These are phyloP conservation scores for Cryoendolithus antarcticus DNA, from an alignment of 2,329 filamentous ascomycete genomes.

Conservation along the genomic window DNA sequence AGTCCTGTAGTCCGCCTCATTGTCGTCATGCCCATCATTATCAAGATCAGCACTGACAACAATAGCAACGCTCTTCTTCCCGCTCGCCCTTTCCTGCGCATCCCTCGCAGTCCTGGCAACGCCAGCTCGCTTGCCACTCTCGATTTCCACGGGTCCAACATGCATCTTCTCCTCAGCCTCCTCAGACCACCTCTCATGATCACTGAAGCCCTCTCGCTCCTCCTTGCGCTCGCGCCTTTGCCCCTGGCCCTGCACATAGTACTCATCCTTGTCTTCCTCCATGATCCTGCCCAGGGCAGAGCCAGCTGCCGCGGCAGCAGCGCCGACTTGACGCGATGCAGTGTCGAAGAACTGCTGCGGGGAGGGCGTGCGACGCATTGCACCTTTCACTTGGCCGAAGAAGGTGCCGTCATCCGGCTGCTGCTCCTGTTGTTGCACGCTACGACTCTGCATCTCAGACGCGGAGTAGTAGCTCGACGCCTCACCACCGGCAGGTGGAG, in stretches of 20 bases:
- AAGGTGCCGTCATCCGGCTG: conserved; percentile 12
- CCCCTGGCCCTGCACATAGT: conserved; percentile 22
- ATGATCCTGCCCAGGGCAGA: conserved; percentile 72
- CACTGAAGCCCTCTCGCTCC: conserved; percentile 31
- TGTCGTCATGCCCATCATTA: conserved; percentile 41
- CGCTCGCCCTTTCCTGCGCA: conserved; percentile 16
- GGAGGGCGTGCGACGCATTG: conserved; percentile 68
- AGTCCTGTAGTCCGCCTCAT: conserved; percentile 45
- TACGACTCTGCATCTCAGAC: background rate
- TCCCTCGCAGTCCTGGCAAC: conserved; percentile 9
- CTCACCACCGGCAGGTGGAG: conserved; percentile 16
- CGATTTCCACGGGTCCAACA: conserved; percentile 12
- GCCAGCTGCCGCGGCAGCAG: conserved; percentile 71
- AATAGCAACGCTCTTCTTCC: conserved; percentile 65
- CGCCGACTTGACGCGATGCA: conserved; percentile 67
- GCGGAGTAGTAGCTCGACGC: conserved; percentile 19
- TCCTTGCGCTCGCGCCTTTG: conserved; percentile 10
- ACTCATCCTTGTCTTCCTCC: conserved; percentile 69
- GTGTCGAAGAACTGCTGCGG: conserved; percentile 80
- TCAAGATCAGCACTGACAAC: conserved; percentile 70
- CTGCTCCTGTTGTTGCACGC: conserved; percentile 3
- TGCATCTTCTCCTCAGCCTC: conserved; percentile 57
- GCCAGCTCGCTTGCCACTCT: conserved; percentile 12
- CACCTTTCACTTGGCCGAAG: conserved; percentile 57
- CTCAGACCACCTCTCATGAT: conserved; percentile 86